Conservation (phyloP, 345 rosid genomes). For the Brassica juncea region DNA sequence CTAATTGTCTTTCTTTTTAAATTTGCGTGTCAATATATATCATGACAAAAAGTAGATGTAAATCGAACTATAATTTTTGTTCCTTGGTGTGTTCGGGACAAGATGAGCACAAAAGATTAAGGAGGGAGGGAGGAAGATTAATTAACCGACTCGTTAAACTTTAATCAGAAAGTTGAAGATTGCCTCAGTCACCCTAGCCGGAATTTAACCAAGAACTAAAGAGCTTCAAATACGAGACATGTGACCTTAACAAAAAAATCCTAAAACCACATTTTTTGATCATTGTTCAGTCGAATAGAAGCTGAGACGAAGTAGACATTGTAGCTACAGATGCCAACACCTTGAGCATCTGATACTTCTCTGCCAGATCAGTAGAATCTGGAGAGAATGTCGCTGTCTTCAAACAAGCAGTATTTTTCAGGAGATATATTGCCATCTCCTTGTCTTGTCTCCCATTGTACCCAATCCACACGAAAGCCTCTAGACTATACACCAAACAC, state of each 20-base stretch:
- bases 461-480: constrained; percentile 15
- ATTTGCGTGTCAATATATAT: too few relatives aligned
- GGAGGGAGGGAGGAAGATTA: too few relatives aligned
- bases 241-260: too few relatives aligned
- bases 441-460: constrained; percentile 12
- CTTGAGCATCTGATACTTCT: constrained; percentile 19
- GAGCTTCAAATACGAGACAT: not conserved
- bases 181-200: not conserved
- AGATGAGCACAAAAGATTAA: too few relatives aligned
- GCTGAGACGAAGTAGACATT: not conserved
- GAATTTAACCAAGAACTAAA: not conserved
- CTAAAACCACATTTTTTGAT: not conserved
- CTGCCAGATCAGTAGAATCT: not conserved
- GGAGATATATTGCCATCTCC: constrained; percentile 4
- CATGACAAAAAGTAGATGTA: too few relatives aligned
- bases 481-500: constrained; percentile 8
- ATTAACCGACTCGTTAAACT: too few relatives aligned
- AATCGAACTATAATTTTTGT: too few relatives aligned
- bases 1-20: not conserved
- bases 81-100: too few relatives aligned
- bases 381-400: constrained; percentile 6
- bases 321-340: constrained; percentile 12
- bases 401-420: constrained; percentile 8
- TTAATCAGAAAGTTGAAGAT: not conserved
- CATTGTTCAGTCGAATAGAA: constrained; percentile 15